These are phyloP conservation scores for Chlamydomonas sp. DNA, from an alignment of 139 green algal genomes.

Conservation along the genomic window DNA sequence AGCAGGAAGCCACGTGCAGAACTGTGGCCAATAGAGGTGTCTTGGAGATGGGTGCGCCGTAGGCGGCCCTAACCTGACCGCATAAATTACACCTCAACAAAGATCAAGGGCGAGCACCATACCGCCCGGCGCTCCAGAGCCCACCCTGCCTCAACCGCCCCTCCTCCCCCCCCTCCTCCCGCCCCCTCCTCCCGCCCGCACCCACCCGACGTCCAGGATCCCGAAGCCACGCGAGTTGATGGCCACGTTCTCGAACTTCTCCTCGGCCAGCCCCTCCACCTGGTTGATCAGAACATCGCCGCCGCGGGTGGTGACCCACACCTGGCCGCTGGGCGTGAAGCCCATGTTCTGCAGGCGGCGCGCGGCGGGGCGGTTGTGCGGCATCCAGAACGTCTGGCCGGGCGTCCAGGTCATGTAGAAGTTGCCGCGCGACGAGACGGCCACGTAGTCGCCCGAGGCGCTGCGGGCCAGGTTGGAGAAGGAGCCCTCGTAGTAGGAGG, in stretches of 20 bases:
- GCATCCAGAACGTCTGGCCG: constrained; percentile 92
- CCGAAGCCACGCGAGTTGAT: constrained; percentile 94
- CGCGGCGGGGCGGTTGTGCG: constrained; percentile 92
- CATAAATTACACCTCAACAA: too few relatives aligned
- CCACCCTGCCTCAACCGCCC: too few relatives aligned
- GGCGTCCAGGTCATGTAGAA: constrained; percentile 99
- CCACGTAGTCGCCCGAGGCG: constrained; percentile 90
- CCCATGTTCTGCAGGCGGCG: constrained; percentile 97
- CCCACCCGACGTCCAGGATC: constrained; percentile 94
- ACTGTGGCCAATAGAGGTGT: too few relatives aligned
- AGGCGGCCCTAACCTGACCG: too few relatives aligned
- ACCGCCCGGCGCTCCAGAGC: neutral
- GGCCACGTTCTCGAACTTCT: constrained; percentile 82
- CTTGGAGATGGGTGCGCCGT: too few relatives aligned
- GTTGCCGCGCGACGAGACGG: constrained; percentile 95
- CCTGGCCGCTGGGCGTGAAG: constrained; percentile 75
- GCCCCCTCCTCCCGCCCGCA: neutral
- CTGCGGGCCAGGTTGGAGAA: constrained; percentile 93
- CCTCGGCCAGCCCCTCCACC: constrained; percentile 57
- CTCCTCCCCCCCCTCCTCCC: neutral
- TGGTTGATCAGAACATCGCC: constrained; percentile 84
- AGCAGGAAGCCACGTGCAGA: too few relatives aligned
- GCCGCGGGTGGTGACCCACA: constrained; percentile 93
- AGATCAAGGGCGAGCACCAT: neutral
- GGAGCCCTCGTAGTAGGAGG: constrained; percentile 97